Evolutionary conservation across 176 grass and related monocot genomes (phyloP), one percentile per base, ranked within the genome.

Genomic region (Alopecurus myosuroides): DNA sequence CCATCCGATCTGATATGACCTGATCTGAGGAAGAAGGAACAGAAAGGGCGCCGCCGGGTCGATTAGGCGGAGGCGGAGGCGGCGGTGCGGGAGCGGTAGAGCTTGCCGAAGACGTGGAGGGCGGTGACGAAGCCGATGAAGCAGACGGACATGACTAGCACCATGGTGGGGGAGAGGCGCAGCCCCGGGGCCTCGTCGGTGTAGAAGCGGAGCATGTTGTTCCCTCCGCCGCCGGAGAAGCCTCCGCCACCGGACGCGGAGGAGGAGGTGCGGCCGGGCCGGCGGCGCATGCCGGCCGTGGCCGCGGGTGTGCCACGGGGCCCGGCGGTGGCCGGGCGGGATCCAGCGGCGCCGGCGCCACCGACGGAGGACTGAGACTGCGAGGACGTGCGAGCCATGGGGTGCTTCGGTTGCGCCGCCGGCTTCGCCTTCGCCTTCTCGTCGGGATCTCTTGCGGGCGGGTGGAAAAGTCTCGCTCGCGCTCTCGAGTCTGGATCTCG

Each of bases 191-290:
- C 90, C 82, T 95, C 94, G 70, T 95, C 94, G 77, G 94, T 95
- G 88, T 95, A 95, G 90, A 95, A 95, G 50, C 91, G 86, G 20
- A 95, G 90, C 94, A 95, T 95, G 90, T 93, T 95, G 90, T 81
- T 95, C 13, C 86, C 88, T 2, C 80, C 88, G 33, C 44, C 74
- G 44, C 84, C 86, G 9, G 76, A 89, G 88, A 88, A 88, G 37
- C 85, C 84, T 4, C 70, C 88, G 13, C 79, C 64, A 8, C 75
- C 55, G 1, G 44, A 45, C 0, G 67, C 11, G n/a, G 82, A 74
- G 45, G 85, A 74, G 42, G 71, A 33, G 44, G 44, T 28, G 28
- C 86, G 84, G 77, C 88, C 71, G 71, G 71, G 71, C 1, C 71
- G 85, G 65, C 86, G 86, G 26, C 86, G 85, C 91, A 91, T 89